Evolutionary conservation across 2,329 filamentous ascomycete genomes (phyloP).

Genomic region (Coleophoma crateriformis): DNA sequence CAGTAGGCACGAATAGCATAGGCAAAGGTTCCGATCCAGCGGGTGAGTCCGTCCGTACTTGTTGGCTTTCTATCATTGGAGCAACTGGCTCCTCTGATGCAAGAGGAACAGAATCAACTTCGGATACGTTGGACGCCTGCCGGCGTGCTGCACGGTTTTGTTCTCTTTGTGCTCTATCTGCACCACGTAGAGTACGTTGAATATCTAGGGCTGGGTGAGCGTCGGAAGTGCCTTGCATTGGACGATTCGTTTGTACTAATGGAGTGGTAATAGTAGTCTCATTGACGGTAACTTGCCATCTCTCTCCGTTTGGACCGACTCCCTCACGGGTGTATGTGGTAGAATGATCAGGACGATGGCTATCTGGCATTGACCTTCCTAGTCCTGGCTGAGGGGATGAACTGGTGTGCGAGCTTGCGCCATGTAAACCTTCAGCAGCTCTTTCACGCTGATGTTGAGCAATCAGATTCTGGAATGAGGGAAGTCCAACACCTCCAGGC

Average conservation of each 20-base stretch:
- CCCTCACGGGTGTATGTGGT: slow-evolving; percentile 43
- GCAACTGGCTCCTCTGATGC: slow-evolving; percentile 1
- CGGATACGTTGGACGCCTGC: slow-evolving; percentile 12
- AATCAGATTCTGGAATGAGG: slow-evolving; percentile 11
- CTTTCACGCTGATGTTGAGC: slow-evolving; percentile 26
- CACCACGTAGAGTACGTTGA: slow-evolving; percentile 18
- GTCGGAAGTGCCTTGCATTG: neutral
- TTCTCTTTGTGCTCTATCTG: slow-evolving; percentile 14
- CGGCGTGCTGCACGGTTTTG: slow-evolving; percentile 6
- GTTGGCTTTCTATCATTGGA: too few species aligned
- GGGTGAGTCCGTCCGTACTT: slow-evolving; percentile 1
- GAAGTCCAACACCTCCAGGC: neutral
- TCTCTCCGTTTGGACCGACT: slow-evolving; percentile 43
- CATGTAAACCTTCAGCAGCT: slow-evolving; percentile 17
- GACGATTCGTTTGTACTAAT: slow-evolving; percentile 7
- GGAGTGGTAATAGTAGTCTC: slow-evolving; percentile 28
- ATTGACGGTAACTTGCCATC: slow-evolving; percentile 47
- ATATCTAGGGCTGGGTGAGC: slow-evolving; percentile 14
- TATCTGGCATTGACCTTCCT: slow-evolving; percentile 19
- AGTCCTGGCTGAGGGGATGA: slow-evolving; percentile 8
- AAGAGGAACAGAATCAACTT: neutral
- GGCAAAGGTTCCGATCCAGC: slow-evolving; percentile 1
- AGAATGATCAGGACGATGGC: slow-evolving; percentile 28
- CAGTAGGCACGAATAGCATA: slow-evolving; percentile 10
- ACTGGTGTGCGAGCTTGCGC: slow-evolving; percentile 5